phyloP scores from a whole-genome alignment of 805 yeast genomes.

The Pichia nanzhaoensis region DNA sequence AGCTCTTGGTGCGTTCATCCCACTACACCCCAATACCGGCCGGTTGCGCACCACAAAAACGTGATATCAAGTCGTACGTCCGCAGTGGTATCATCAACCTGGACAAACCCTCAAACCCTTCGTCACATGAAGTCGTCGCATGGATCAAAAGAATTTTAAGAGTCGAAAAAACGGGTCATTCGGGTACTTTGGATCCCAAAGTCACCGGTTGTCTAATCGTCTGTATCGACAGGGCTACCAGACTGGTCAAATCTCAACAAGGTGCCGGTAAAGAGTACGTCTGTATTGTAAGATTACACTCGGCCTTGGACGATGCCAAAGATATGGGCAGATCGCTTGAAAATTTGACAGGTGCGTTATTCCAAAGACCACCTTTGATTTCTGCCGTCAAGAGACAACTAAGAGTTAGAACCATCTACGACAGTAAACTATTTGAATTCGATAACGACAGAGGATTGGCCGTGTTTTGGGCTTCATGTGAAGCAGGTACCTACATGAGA shows the following conservation, averaged over 20 bases:
- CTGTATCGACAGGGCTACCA: constrained; percentile 96
- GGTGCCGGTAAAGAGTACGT: constrained; percentile 99
- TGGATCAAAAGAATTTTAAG: constrained; percentile 96
- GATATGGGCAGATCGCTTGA: constrained; percentile 81
- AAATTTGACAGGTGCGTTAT: constrained; percentile 95
- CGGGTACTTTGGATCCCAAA: constrained; percentile 95
- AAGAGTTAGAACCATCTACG: constrained; percentile 96
- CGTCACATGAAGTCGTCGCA: constrained; percentile 98
- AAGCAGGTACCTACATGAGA: constrained; percentile 99
- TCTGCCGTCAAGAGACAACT: constrained; percentile 99
- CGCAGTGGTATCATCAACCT: constrained; percentile 94
- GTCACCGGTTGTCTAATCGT: constrained; percentile 98
- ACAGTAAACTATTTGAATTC: constrained; percentile 90
- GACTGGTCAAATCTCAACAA: constrained; percentile 97
- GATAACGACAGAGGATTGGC: constrained; percentile 95
- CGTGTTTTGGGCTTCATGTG: constrained; percentile 99
- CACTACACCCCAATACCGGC: constrained; percentile 97
- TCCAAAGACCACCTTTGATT: constrained; percentile 98
- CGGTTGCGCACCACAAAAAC: constrained; percentile 89
- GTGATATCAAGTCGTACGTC: constrained; percentile 85
- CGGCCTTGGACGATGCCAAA: constrained; percentile 82
- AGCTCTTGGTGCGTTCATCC: constrained; percentile 88
- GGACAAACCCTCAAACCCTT: constrained; percentile 97
- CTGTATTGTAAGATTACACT: constrained; percentile 93
- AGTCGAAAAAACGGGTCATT: constrained; percentile 96